Evolutionary conservation across 495 filamentous ascomycete species (phyloP).

Genomic region (Aspergillus bridgeri): DNA sequence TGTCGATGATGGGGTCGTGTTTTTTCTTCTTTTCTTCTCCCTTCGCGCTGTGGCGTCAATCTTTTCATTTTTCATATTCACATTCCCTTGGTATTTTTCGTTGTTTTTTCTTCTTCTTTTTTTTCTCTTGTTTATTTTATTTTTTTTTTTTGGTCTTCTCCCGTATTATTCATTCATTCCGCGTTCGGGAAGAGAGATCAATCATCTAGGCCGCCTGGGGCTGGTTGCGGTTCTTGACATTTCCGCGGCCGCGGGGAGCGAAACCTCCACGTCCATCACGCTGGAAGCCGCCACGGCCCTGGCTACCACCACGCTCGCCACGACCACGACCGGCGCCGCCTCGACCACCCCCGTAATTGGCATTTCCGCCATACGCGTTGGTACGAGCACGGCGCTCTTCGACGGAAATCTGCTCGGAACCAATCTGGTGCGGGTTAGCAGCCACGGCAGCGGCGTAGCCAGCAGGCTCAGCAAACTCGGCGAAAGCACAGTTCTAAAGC

Average conservation of each 20-base stretch:
- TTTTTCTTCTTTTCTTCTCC: neutral
- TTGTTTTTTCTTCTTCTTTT: neutral
- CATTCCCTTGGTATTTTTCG: neutral
- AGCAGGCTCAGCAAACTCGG: slow-evolving; percentile 78
- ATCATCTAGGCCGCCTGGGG: slow-evolving; percentile 43
- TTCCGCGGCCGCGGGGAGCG: slow-evolving; percentile 51
- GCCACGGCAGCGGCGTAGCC: slow-evolving; percentile 77
- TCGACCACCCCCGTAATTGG: slow-evolving; percentile 58
- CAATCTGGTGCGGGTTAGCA: slow-evolving; percentile 82
- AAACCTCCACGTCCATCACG: slow-evolving; percentile 61
- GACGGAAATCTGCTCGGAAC: slow-evolving; percentile 73
- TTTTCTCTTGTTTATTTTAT: neutral
- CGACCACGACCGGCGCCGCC: slow-evolving; percentile 61
- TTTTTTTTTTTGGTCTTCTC: neutral
- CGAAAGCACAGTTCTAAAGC: slow-evolving; percentile 87
- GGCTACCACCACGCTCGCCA: slow-evolving; percentile 61
- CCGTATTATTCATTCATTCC: neutral
- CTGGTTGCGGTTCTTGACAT: slow-evolving; percentile 48
- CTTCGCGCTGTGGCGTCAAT: neutral
- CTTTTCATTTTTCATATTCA: neutral
- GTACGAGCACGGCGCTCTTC: slow-evolving; percentile 84
- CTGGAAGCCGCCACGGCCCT: slow-evolving; percentile 65
- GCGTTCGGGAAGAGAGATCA: neutral
- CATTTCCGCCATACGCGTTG: slow-evolving; percentile 56
- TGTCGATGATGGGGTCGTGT: neutral